Evolutionary conservation across 2,329 filamentous ascomycete species (phyloP), one percentile per base, ranked within the genome.

Genomic region (Ceratocystis lukuohia): DNA sequence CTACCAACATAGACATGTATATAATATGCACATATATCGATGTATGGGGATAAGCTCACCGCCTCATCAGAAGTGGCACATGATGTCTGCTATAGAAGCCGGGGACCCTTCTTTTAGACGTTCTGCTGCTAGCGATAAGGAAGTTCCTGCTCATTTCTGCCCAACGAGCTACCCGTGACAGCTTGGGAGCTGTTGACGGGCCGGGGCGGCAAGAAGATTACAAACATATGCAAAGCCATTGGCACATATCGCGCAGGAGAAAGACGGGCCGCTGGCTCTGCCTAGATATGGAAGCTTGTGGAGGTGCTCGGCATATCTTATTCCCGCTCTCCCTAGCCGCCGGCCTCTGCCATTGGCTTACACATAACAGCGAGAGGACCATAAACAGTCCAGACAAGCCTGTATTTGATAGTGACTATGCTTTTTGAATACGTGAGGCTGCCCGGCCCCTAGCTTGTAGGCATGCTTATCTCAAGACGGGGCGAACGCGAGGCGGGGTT

Each of bases 401-500:
- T 30, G 20, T 15, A 8, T 56, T 25, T 25, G 50, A 17, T 57
- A 30, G 53, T n/a, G 22, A 57, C 25, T 22, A 3, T 28, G 25
- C 3, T 33, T 33, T 30, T 57, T 12, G 12, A 30, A 15, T 33
- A 28, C 5, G 33, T 57, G 53, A 10, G 53, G 53, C 53, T 57
- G 53, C 5, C 53, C 28, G 53, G 28, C 28, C 53, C 28, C 53
- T 57, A 17, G n/a, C 12, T 28, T 57, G 53, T 10, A 15, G 28
- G n/a, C 15, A 57, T 57, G 37, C 37, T 41, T 41, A 57, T 30
- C 53, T 10, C 12, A 57, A 57, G 53, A 57, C 53, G 30, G 53
- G 53, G 53, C 53, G 53, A 57, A 57, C 53, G 30, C n/a, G 8
- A 28, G 30, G 53, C 53, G 53, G 53, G 53, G 53, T 30, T 57